Percentiles rank a stretch among this genome's conserved stretches.
Evolutionary conservation across 768 basidiomycete species (phyloP).

Genomic region (Amanita rubescens): DNA sequence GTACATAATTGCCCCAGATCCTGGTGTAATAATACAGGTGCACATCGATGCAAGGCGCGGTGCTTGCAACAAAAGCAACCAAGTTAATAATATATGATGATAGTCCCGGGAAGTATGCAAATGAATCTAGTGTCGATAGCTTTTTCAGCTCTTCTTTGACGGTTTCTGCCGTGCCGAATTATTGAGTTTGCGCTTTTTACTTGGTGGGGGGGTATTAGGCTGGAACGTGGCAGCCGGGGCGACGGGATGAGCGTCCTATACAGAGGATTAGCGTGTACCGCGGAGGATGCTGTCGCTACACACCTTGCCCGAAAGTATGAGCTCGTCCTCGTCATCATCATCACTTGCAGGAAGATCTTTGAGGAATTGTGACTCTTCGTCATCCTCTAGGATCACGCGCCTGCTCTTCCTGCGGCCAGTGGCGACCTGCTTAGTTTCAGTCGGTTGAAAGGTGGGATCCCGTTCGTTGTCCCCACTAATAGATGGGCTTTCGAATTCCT

Average conservation of each 20-base stretch:
- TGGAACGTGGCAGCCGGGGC: conserved; percentile 10
- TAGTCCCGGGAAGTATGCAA: not conserved
- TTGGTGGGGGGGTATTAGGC: conserved; percentile 17
- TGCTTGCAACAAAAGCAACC: too few relatives aligned
- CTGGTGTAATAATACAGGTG: not conserved
- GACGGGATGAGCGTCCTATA: conserved; percentile 3
- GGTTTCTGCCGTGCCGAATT: conserved; percentile 3
- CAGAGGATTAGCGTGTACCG: not conserved
- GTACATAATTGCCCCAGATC: not conserved
- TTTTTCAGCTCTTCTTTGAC: not conserved
- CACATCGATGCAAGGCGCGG: not conserved
- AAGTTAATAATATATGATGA: not conserved
- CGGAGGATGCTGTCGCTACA: not conserved
- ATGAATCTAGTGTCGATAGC: not conserved
- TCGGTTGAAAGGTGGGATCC: not conserved
- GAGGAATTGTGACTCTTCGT: conserved; percentile 19
- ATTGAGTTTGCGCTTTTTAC: conserved; percentile 28
- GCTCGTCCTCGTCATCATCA: conserved; percentile 52
- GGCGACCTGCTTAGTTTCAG: not conserved
- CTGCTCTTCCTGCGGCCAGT: conserved; percentile 6
- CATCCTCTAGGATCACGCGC: conserved; percentile 11
- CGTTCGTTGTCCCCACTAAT: not conserved
- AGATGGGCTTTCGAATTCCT: not conserved
- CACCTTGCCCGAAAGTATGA: conserved; percentile 58
- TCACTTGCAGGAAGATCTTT: conserved; percentile 27